These are phyloP conservation scores for Obelidium mucronatum DNA, from an alignment of 192 early-diverging fungal genomes.

Conservation along the genomic window DNA sequence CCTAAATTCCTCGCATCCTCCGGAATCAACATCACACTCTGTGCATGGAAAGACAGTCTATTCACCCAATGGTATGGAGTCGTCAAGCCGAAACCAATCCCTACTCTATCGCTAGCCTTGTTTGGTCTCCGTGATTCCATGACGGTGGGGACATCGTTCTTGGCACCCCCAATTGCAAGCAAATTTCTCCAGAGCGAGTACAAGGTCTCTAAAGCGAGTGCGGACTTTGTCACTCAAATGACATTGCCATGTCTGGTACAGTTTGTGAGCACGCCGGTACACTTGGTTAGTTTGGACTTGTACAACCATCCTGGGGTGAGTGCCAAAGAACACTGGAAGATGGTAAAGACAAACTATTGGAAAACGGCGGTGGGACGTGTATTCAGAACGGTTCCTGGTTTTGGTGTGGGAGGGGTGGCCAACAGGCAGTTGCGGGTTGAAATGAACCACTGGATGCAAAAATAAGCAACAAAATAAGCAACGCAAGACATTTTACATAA, in stretches of 20 bases:
- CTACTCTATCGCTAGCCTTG: constrained; percentile 29
- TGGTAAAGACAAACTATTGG: constrained; percentile 39
- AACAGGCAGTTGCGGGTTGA: constrained; percentile 42
- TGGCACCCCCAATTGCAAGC: constrained; percentile 41
- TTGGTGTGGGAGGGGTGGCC: constrained; percentile 50
- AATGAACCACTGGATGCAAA: no score
- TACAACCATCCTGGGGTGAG: constrained; percentile 44
- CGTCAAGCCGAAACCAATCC: constrained; percentile 40
- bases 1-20: constrained; percentile 51
- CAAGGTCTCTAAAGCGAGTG: background rate
- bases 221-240: constrained; percentile 45
- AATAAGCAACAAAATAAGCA: no score
- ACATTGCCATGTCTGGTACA: constrained; percentile 51
- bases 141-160: constrained; percentile 51
- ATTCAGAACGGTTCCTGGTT: constrained; percentile 46
- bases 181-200: constrained; percentile 2
- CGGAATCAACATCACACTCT: constrained; percentile 49
- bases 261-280: constrained; percentile 48
- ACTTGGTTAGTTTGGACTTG: constrained; percentile 52
- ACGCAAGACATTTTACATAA: no score
- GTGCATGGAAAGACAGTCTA: constrained; percentile 49
- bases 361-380: constrained; percentile 40
- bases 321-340: background rate
- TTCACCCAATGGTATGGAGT: constrained; percentile 42
- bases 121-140: constrained; percentile 50